A percentile compares a stretch with the other conserved stretches of the same genome.
Evolutionary conservation across 371 early-diverging fungal species (phyloP).

Genomic region (Lichtheimia ramosa): DNA sequence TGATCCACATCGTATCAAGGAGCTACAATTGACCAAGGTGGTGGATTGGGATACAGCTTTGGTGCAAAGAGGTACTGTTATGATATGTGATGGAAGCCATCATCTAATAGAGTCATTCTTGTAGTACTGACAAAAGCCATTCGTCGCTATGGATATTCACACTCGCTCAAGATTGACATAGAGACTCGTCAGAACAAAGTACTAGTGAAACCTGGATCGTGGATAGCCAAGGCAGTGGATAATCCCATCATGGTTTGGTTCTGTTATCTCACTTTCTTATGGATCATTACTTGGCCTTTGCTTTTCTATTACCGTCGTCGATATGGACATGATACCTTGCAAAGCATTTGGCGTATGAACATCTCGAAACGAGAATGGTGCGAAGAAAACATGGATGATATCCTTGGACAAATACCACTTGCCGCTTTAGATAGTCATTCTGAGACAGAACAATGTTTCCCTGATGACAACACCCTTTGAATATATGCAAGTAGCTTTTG

Average conservation of each 20-base stretch:
- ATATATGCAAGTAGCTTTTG: too few relatives aligned
- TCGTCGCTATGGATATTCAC: constrained; percentile 30
- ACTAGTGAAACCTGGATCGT: constrained; percentile 29
- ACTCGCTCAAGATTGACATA: constrained; percentile 30
- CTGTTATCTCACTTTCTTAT: constrained; percentile 34
- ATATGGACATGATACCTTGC: constrained; percentile 36
- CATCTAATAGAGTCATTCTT: too few relatives aligned
- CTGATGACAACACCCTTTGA: too few relatives aligned
- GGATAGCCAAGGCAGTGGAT: constrained; percentile 27
- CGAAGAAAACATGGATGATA: not conserved
- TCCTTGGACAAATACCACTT: constrained; percentile 1
- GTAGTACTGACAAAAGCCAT: constrained; percentile 40
- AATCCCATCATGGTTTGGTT: constrained; percentile 19
- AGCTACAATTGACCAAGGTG: constrained; percentile 39
- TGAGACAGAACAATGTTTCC: too few relatives aligned
- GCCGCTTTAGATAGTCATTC: not conserved
- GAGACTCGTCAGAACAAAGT: constrained; percentile 31
- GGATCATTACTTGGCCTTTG: constrained; percentile 38
- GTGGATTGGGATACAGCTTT: constrained; percentile 42
- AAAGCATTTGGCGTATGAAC: constrained; percentile 40
- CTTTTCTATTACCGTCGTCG: constrained; percentile 19
- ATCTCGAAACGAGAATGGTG: constrained; percentile 42
- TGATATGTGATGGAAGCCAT: not conserved
- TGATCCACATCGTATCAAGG: constrained; percentile 32
- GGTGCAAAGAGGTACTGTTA: constrained; percentile 28